phyloP scores from a whole-genome alignment of 805 yeast species.

The Blastobotrys peoriensis region DNA sequence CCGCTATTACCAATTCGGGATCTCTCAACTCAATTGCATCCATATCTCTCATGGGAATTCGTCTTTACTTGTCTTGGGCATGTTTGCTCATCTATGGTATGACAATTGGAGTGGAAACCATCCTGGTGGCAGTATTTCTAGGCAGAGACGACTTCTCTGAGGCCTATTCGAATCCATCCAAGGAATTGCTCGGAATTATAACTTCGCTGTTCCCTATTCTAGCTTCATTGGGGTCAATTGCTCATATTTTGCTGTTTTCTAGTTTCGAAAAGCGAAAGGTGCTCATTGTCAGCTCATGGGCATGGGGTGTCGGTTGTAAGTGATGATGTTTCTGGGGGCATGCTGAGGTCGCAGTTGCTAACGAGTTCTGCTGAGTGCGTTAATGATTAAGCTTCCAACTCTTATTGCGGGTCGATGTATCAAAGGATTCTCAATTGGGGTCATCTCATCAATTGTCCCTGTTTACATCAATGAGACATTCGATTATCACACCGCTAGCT shows the following conservation, averaged over 20 bases:
- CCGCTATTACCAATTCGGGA: too few species aligned
- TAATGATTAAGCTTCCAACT: background rate
- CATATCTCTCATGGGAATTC: too few species aligned
- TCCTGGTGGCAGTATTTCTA: background rate
- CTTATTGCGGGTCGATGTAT: background rate
- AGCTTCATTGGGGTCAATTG: background rate
- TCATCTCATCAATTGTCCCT: background rate
- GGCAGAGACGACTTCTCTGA: background rate
- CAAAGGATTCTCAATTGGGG: constrained; percentile 1
- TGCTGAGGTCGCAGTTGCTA: background rate
- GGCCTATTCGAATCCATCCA: constrained; percentile 1
- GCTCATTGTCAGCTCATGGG: background rate
- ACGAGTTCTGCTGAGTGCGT: background rate
- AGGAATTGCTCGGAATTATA: background rate
- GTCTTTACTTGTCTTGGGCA: background rate
- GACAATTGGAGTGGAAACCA: background rate
- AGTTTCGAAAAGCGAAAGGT: background rate
- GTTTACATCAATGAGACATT: background rate
- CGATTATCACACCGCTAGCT: background rate
- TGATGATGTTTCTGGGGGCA: background rate
- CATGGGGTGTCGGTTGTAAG: constrained; percentile 2
- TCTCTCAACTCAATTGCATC: too few species aligned
- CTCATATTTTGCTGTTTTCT: too few species aligned
- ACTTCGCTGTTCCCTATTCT: background rate
- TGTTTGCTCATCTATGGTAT: background rate